Evolutionary conservation across 306 rosid species (phyloP).

Genomic region (Gastrolobium villosum): DNA sequence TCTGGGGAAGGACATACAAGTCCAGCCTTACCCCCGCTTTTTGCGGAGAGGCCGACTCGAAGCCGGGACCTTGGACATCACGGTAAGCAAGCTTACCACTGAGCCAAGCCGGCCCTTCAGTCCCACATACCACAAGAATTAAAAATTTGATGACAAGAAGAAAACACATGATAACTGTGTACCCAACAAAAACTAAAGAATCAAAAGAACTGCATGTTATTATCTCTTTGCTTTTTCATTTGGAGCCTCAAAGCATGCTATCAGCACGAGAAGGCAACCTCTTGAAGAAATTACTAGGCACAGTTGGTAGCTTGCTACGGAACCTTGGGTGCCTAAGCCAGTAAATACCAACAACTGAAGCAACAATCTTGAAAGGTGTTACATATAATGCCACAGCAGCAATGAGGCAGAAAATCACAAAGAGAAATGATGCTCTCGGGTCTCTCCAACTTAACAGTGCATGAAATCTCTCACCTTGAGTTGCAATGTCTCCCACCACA

Average conservation of each 20-base stretch:
- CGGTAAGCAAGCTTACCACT: too few species aligned
- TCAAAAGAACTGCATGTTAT: not conserved
- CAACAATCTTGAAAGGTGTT: slow-evolving; percentile 61
- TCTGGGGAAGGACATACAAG: too few species aligned
- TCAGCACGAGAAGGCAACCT: slow-evolving; percentile 84
- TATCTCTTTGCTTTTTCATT: not conserved
- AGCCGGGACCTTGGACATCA: too few species aligned
- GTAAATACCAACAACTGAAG: slow-evolving; percentile 62
- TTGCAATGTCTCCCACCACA: slow-evolving; percentile 56
- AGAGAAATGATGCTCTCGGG: slow-evolving; percentile 56
- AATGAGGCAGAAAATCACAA: slow-evolving; percentile 46
- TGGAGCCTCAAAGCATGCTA: slow-evolving; percentile 66
- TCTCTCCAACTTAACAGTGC: slow-evolving; percentile 54
- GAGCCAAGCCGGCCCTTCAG: too few species aligned
- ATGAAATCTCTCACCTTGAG: slow-evolving; percentile 58
- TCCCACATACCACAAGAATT: slow-evolving; percentile 2
- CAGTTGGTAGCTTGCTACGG: slow-evolving; percentile 79
- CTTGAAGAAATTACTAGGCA: slow-evolving; percentile 77
- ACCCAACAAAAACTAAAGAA: slow-evolving; percentile 11
- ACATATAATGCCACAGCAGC: slow-evolving; percentile 58
- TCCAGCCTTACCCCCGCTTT: too few species aligned
- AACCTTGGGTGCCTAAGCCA: slow-evolving; percentile 84
- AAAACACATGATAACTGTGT: not conserved
- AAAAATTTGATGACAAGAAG: slow-evolving; percentile 10
- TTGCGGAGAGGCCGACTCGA: too few species aligned